Evolutionary conservation across 345 rosid species (phyloP), one percentile per base, ranked within the genome.

Genomic region (Orychophragmus violaceus): DNA sequence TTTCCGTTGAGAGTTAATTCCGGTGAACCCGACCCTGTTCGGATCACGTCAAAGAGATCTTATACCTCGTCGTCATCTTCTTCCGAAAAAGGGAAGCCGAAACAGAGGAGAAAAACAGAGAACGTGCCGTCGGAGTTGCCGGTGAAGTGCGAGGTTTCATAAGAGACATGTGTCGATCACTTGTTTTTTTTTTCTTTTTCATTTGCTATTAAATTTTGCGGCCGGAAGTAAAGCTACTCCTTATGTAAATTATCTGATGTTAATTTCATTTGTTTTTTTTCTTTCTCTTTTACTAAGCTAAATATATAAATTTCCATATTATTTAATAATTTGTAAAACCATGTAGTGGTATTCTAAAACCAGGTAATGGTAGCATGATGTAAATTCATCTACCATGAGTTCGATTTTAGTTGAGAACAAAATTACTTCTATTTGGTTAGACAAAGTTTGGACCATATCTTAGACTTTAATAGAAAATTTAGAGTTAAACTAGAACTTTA

Each of bases 1-100:
- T 94, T 94, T 53, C 99, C 97, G 0, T 73, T 84, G 68, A 81
- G 95, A 36, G 85, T 94, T 35, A 94, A 94, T 22, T 90, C 95
- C 7, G 96, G 96, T 4, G 97, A 94, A 70, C 99, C 99, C 0
- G 95, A 88, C 22, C 99, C 99, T 9, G 91, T 94, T 0, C 72
- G 99, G 51, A 79, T 94, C 49, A 88, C 87, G 10, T 79, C 97
- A 1, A 94, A 94, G 80, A 73, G 99, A 66, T 49, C 61, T 3
- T 46, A 27, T 24, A 52, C 54, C 3, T 28, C 61, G 1, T 54
- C 88, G 0, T 78, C 79, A 1, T 77, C 82, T 2, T 62, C 69
- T 28, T 72, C 82, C 19, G 87, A 72, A 3, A 83, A 46, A 24
- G 85, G 71, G 33, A 78, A 87, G 21, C 68, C 81, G 2, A 90